A percentile compares a stretch with the other conserved stretches of the same genome.
Conservation (phyloP, 768 basidiomycete species). For the Asterophora lycoperdoides region DNA sequence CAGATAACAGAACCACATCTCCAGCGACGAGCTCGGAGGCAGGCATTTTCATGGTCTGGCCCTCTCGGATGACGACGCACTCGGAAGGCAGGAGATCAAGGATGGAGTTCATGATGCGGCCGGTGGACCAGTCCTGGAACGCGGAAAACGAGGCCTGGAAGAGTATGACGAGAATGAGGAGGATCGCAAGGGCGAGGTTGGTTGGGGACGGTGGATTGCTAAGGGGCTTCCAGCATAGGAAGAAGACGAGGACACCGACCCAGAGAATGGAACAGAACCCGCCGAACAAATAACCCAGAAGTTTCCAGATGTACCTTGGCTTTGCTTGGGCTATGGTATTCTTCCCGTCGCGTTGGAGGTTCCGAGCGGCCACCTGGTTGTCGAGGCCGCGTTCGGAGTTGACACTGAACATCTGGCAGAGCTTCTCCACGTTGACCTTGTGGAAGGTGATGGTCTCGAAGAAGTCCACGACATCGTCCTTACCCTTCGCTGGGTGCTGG, state of each 20-base stretch:
- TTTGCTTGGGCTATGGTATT: constrained; percentile 14
- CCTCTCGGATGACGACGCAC: constrained; percentile 16
- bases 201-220: constrained; percentile 12
- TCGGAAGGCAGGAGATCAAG: constrained; percentile 17
- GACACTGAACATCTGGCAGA: constrained; percentile 13
- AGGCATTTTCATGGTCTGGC: constrained; percentile 12
- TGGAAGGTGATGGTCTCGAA: constrained; percentile 16
- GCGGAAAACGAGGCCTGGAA: constrained; percentile 14
- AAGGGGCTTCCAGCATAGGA: constrained; percentile 16
- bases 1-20: constrained; percentile 14
- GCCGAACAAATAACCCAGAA: constrained; percentile 16
- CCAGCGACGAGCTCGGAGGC: constrained; percentile 14
- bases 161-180: constrained; percentile 13
- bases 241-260: constrained; percentile 16
- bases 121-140: constrained; percentile 17
- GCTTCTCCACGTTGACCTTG: constrained; percentile 9
- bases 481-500: constrained; percentile 3
- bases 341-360: constrained; percentile 16
- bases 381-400: constrained; percentile 13
- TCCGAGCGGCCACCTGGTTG: constrained; percentile 9
- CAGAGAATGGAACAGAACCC: constrained; percentile 20
- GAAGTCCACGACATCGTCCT: constrained; percentile 14
- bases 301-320: constrained; percentile 16
- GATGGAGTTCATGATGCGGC: constrained; percentile 19
- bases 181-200: constrained; percentile 17